These are phyloP conservation scores for button mushroom (Agaricus bisporus) DNA, from an alignment of 768 basidiomycete genomes.

Conservation along the genomic window DNA sequence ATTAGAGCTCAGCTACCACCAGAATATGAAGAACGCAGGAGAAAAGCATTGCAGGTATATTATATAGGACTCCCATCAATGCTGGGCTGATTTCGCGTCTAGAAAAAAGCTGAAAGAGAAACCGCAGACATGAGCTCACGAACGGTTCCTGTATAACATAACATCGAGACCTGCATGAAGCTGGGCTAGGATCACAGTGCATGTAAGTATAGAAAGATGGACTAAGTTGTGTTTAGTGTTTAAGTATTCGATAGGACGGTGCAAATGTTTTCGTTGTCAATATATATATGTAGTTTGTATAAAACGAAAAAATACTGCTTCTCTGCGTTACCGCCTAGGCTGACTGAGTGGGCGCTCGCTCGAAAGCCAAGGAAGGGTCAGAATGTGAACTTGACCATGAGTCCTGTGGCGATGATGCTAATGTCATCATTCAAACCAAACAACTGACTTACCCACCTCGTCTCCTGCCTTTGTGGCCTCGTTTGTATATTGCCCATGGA, in stretches of 20 bases:
- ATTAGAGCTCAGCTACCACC: slow-evolving; percentile 46
- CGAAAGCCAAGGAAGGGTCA: no score
- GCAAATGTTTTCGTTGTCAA: not conserved
- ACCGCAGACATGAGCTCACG: slow-evolving; percentile 13
- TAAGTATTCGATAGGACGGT: not conserved
- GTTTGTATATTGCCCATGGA: slow-evolving; percentile 10
- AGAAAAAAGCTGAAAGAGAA: slow-evolving; percentile 27
- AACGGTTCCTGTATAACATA: slow-evolving; percentile 5
- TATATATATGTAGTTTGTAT: slow-evolving; percentile 4
- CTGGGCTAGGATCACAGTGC: not conserved
- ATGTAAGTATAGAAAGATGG: not conserved
- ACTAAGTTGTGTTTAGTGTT: slow-evolving; percentile 1
- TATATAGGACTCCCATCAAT: not conserved
- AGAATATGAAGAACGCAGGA: slow-evolving; percentile 54
- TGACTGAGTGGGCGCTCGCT: no score
- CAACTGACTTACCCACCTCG: not conserved
- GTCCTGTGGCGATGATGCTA: not conserved
- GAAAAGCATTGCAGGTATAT: slow-evolving; percentile 42
- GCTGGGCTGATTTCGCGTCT: slow-evolving; percentile 5
- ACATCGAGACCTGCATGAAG: not conserved
- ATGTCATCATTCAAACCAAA: not conserved
- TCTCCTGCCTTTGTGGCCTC: not conserved
- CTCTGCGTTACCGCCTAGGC: no score
- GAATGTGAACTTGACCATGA: not conserved
- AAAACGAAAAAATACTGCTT: no score